phyloP scores from a whole-genome alignment of 2,329 filamentous ascomycete genomes.

The Aphanoascus verrucosus region DNA sequence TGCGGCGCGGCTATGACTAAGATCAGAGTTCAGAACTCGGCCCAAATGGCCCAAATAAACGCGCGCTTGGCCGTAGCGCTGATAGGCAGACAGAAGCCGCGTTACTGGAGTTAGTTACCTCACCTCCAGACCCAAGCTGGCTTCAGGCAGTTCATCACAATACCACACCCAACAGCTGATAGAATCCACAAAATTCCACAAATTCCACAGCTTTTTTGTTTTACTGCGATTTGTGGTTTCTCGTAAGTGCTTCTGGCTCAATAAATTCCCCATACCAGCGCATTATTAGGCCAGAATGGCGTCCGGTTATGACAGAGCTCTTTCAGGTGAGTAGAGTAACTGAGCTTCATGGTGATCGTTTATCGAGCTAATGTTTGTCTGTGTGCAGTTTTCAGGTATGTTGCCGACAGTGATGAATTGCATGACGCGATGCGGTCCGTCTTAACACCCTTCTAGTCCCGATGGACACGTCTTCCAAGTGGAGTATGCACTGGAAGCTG shows the following conservation, averaged over 20 bases:
- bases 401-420: background rate
- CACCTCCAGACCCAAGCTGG: background rate
- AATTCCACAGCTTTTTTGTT: background rate
- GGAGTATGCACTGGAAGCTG: conserved; percentile 96
- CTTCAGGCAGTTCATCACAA: background rate
- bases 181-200: background rate
- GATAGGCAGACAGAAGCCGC: conserved; percentile 9
- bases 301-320: conserved; percentile 96
- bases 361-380: conserved; percentile 15
- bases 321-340: conserved; percentile 64
- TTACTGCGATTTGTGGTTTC: background rate
- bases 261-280: background rate
- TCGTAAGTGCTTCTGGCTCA: background rate
- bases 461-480: conserved; percentile 99
- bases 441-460: conserved; percentile 56
- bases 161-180: background rate
- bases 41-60: conserved; percentile 1
- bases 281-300: conserved; percentile 48
- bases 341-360: conserved; percentile 33
- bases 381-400: conserved; percentile 66
- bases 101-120: conserved; percentile 13
- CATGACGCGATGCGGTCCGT: background rate
- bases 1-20: no score
- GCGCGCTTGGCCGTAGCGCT: conserved; percentile 10
- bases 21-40: no score